Conservation (phyloP, 129 eudicot genomes). For the Apium graveolens region DNA sequence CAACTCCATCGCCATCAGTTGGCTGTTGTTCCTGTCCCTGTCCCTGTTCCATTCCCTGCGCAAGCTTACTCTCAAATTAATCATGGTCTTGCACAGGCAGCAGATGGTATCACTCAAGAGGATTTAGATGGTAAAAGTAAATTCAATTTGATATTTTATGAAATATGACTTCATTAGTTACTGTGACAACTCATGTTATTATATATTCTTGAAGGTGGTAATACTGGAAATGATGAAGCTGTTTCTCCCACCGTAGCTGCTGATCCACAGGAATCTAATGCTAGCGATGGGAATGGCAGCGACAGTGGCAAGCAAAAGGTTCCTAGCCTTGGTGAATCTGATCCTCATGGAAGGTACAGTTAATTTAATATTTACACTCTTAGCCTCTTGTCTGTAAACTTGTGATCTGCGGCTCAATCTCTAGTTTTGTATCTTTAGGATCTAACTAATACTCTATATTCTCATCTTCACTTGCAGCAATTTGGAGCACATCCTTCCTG, state of each 20-base stretch:
- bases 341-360: slow-evolving; percentile 50
- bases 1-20: slow-evolving; percentile 39
- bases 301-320: slow-evolving; percentile 19
- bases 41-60: slow-evolving; percentile 17
- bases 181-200: not conserved
- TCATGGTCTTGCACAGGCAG: slow-evolving; percentile 12
- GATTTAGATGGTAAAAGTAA: slow-evolving; percentile 30
- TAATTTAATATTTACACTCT: not conserved
- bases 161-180: not conserved
- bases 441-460: not conserved
- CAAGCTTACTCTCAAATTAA: slow-evolving; percentile 27
- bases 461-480: not conserved
- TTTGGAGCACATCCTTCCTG: slow-evolving; percentile 9
- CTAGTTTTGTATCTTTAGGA: slow-evolving; percentile 36
- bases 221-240: slow-evolving; percentile 25
- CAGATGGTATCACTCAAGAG: slow-evolving; percentile 32
- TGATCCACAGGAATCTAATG: slow-evolving; percentile 25
- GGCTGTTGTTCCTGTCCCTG: slow-evolving; percentile 9
- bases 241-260: not conserved
- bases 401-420: not conserved
- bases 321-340: slow-evolving; percentile 23
- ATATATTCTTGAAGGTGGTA: slow-evolving; percentile 22
- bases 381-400: not conserved
- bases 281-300: slow-evolving; percentile 12
- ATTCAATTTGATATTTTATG: not conserved